A percentile compares a stretch with the other conserved stretches of the same genome.
Evolutionary conservation across 1,284 basidiomycete genomes (phyloP).

Genomic region (Ceratobasidium sp.): DNA sequence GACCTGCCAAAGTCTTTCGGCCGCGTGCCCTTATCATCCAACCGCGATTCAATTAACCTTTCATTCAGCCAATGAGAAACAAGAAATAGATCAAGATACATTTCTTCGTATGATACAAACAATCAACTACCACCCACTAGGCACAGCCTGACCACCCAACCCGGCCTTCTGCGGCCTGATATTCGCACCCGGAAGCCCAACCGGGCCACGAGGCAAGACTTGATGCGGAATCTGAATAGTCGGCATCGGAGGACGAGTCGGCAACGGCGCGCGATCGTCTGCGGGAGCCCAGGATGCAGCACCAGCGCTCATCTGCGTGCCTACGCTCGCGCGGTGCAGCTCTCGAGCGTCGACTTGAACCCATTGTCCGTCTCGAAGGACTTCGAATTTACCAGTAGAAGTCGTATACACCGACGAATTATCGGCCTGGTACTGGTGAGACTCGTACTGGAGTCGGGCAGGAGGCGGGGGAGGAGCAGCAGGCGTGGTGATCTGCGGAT

Average conservation of each 20-base stretch:
- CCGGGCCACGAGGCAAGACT: not conserved
- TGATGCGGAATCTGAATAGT: not conserved
- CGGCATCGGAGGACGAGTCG: not conserved
- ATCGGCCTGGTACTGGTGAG: not conserved
- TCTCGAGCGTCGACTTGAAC: conserved; percentile 15
- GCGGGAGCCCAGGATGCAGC: conserved; percentile 10
- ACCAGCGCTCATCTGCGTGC: conserved; percentile 25
- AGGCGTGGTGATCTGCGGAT: not conserved
- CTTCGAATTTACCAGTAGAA: conserved; percentile 1
- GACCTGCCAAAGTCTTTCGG: too few species aligned
- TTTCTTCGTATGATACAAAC: not conserved
- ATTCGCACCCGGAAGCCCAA: conserved; percentile 17
- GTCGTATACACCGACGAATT: not conserved
- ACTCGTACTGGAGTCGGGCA: not conserved
- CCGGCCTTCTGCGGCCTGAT: conserved; percentile 5
- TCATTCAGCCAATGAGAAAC: not conserved
- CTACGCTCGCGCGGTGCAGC: not conserved
- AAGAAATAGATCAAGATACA: conserved; percentile 19
- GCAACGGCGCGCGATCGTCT: conserved; percentile 7
- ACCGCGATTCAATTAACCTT: too few species aligned
- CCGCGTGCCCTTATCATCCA: not conserved
- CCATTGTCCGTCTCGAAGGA: conserved; percentile 23
- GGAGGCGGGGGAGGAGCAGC: not conserved
- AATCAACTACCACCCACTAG: conserved; percentile 13
- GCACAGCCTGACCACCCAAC: conserved; percentile 21